Evolutionary conservation across 73 alveolate species (phyloP).

Genomic region (Paramecium caudatum): DNA sequence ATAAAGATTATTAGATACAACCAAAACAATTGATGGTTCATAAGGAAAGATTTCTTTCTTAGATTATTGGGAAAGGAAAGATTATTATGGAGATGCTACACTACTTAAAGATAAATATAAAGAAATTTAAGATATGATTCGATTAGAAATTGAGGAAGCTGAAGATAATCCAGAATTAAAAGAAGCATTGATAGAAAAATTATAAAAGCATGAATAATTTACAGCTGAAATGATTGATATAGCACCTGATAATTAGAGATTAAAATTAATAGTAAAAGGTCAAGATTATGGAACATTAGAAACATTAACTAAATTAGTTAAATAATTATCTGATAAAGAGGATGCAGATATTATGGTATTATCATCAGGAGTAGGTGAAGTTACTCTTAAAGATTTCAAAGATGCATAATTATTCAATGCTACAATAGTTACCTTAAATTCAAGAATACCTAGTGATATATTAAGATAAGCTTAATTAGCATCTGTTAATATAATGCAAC

Average conservation of each 20-base stretch:
- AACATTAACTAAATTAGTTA: constrained; percentile 80
- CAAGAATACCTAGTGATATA: constrained; percentile 75
- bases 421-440: constrained; percentile 83
- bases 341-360: constrained; percentile 74
- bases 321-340: constrained; percentile 63
- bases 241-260: constrained; percentile 74
- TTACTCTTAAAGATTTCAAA: constrained; percentile 81
- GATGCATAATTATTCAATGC: constrained; percentile 82
- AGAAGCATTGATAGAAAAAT: constrained; percentile 61
- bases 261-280: constrained; percentile 87
- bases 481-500: constrained; percentile 78
- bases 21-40: constrained; percentile 62
- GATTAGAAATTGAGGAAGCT: constrained; percentile 72
- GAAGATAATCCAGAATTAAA: constrained; percentile 73
- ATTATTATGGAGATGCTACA: constrained; percentile 64
- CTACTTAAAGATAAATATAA: constrained; percentile 64
- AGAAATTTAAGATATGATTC: constrained; percentile 73
- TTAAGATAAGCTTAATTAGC: constrained; percentile 66
- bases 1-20: constrained; percentile 35
- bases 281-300: constrained; percentile 85
- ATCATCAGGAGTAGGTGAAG: constrained; percentile 85
- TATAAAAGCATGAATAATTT: constrained; percentile 43
- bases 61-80: constrained; percentile 39
- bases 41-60: constrained; percentile 53
- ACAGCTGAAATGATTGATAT: constrained; percentile 73